Percentiles rank a stretch among this genome's conserved stretches.
Conservation (phyloP, 2,329 filamentous ascomycete genomes). For the Cryphonectria japonica region DNA sequence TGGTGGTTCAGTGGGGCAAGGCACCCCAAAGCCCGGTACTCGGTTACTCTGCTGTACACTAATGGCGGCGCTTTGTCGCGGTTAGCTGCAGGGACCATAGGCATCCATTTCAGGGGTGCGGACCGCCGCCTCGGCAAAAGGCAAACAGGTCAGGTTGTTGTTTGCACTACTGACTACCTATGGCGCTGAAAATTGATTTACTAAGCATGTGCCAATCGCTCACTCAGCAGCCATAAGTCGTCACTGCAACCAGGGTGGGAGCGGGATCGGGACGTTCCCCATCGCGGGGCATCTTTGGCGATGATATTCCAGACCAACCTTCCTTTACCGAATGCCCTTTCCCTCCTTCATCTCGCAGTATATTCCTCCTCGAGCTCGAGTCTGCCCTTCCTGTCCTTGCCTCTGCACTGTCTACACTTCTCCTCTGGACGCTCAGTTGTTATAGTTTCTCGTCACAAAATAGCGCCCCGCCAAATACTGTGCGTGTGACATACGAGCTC, state of each 20-base stretch:
- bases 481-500: background rate
- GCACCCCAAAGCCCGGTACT: background rate
- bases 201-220: constrained; percentile 13
- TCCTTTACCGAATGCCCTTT: background rate
- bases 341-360: background rate
- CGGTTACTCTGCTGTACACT: background rate
- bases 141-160: background rate
- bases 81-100: background rate
- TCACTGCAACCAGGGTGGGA: background rate
- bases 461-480: background rate
- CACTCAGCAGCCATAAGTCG: constrained; percentile 2
- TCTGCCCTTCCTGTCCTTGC: background rate
- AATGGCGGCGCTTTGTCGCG: background rate
- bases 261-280: background rate
- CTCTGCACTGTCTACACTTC: background rate
- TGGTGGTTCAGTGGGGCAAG: background rate
- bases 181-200: background rate
- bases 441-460: background rate
- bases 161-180: background rate
- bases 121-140: background rate
- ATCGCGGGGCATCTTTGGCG: constrained; percentile 15
- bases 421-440: background rate
- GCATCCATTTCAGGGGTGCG: background rate
- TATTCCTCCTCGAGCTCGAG: background rate
- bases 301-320: background rate